Percentiles rank a stretch among this genome's conserved stretches.
These are phyloP conservation scores for Ceratobasidium theobromae DNA, from an alignment of 1,284 basidiomycete genomes.

Conservation along the genomic window DNA sequence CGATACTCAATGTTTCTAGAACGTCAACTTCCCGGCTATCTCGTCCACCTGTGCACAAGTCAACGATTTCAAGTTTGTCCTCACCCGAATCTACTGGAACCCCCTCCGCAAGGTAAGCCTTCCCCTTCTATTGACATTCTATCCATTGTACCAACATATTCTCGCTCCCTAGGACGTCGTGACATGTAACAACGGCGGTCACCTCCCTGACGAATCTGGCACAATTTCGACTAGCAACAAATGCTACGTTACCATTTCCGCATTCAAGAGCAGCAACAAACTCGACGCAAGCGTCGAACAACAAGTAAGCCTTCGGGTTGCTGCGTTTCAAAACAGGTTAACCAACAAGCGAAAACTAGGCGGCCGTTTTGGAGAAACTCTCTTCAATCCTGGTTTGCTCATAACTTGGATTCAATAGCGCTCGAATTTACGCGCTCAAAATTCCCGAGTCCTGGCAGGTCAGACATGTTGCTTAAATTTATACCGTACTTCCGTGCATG, in stretches of 20 bases:
- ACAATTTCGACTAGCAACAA: not conserved
- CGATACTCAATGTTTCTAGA: conserved; percentile 40
- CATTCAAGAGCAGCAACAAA: conserved; percentile 13
- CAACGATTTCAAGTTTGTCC: conserved; percentile 49
- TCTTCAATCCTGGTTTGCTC: conserved; percentile 22
- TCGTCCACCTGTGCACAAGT: conserved; percentile 45
- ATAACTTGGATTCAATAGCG: too few relatives aligned
- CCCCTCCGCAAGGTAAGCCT: conserved; percentile 2
- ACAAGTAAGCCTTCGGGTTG: not conserved
- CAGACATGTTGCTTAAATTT: too few relatives aligned
- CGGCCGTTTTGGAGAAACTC: conserved; percentile 14
- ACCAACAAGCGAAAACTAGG: not conserved
- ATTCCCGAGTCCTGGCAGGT: too few relatives aligned
- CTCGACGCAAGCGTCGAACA: conserved; percentile 13
- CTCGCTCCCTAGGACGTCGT: not conserved
- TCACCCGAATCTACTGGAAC: conserved; percentile 47
- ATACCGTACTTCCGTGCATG: too few relatives aligned
- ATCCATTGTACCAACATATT: not conserved
- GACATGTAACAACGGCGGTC: conserved; percentile 19
- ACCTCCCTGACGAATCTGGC: conserved; percentile 7
- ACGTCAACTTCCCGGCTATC: conserved; percentile 55
- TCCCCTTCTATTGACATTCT: not conserved
- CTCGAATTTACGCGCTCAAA: too few relatives aligned
- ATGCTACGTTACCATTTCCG: conserved; percentile 29
- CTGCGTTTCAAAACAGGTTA: not conserved